Conservation (phyloP, 2,329 filamentous ascomycete genomes). For the Aulographum hederae region DNA sequence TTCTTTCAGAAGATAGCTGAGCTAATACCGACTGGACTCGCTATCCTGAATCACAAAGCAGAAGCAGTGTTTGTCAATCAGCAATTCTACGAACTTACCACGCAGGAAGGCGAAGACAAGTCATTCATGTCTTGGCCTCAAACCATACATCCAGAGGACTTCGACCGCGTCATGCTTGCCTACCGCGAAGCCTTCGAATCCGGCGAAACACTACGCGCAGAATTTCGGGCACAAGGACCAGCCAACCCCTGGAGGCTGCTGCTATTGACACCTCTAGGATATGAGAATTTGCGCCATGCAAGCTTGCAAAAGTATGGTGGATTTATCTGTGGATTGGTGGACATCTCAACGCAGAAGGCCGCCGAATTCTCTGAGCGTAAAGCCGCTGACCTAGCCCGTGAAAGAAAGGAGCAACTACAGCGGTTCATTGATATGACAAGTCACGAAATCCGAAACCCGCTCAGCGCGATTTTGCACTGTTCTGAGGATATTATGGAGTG, state of each 20-base stretch:
- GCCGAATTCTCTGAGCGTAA: conserved; percentile 23
- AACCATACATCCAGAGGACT: conserved; percentile 25
- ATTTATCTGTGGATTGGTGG: conserved; percentile 25
- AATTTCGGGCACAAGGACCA: conserved; percentile 21
- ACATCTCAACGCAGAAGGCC: conserved; percentile 3
- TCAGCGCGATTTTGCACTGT: conserved; percentile 9
- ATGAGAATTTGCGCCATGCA: conserved; percentile 16
- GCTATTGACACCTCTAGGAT: conserved; percentile 21
- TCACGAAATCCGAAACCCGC: conserved; percentile 19
- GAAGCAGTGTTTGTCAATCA: conserved; percentile 28
- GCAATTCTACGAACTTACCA: conserved; percentile 26
- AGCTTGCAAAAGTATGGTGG: conserved; percentile 18
- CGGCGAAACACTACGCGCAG: conserved; percentile 19
- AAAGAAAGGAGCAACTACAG: conserved; percentile 26
- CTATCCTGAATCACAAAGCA: conserved; percentile 24
- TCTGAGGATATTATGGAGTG: conserved; percentile 15
- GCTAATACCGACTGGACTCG: conserved; percentile 25
- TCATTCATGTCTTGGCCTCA: conserved; percentile 27
- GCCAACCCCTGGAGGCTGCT: conserved; percentile 22
- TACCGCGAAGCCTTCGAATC: conserved; percentile 23
- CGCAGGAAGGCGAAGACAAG: conserved; percentile 18
- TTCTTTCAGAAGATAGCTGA: conserved; percentile 27
- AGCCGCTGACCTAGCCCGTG: conserved; percentile 22
- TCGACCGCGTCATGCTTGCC: conserved; percentile 24
- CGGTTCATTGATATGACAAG: conserved; percentile 27